A percentile compares a stretch with the other conserved stretches of the same genome.
Conservation (phyloP, 371 early-diverging fungal species). For the Mortierella sp. region DNA sequence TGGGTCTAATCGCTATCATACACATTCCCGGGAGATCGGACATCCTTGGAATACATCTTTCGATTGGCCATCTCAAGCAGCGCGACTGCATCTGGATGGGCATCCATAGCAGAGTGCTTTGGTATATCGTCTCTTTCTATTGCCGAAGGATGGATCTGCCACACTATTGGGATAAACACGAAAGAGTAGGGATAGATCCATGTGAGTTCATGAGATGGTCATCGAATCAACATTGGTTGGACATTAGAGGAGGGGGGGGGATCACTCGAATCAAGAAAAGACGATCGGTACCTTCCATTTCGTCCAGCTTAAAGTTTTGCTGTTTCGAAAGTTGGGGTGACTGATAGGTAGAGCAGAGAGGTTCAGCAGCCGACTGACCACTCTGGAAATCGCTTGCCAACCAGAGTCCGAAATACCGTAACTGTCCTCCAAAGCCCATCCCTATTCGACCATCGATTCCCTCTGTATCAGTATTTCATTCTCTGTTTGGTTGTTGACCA, state of each 20-base stretch:
- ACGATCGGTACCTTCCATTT: constrained; percentile 69
- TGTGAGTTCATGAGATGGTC: too few relatives aligned
- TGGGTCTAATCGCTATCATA: constrained; percentile 28
- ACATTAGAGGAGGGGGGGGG: background rate
- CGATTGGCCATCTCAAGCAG: constrained; percentile 90
- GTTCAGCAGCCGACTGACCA: constrained; percentile 81
- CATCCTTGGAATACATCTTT: constrained; percentile 80
- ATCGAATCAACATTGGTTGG: too few relatives aligned
- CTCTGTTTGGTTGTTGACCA: background rate
- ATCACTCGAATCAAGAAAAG: background rate
- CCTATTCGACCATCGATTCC: constrained; percentile 26
- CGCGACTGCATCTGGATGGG: constrained; percentile 77
- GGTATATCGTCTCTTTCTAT: constrained; percentile 66
- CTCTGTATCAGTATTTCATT: too few relatives aligned
- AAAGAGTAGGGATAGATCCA: background rate
- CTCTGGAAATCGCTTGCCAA: constrained; percentile 70
- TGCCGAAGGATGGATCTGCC: constrained; percentile 71
- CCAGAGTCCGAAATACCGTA: constrained; percentile 88
- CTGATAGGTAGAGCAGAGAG: constrained; percentile 74
- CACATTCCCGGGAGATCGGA: constrained; percentile 60
- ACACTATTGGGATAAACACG: constrained; percentile 59
- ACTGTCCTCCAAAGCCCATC: constrained; percentile 85
- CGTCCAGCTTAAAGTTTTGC: constrained; percentile 75
- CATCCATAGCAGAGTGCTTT: constrained; percentile 69
- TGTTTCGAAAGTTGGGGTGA: constrained; percentile 67